phyloP scores from a whole-genome alignment of 2,329 filamentous ascomycete genomes.

The Verticillium dahliae region DNA sequence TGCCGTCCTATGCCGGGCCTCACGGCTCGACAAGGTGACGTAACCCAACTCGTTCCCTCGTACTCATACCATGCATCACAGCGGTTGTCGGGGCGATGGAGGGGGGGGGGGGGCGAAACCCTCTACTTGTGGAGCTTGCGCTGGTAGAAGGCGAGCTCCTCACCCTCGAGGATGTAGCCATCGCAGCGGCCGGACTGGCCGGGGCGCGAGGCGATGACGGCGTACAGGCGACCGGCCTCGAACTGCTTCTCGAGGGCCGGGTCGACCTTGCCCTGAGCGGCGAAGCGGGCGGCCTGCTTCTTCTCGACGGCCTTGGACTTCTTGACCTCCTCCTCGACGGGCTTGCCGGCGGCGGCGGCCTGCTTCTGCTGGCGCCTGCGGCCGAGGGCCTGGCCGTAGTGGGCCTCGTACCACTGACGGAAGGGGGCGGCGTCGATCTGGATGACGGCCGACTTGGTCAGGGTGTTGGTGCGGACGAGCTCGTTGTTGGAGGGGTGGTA shows the following conservation, averaged over 20 bases:
- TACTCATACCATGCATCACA: neutral
- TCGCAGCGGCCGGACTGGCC: conserved; percentile 96
- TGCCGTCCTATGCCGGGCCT: neutral
- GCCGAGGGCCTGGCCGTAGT: conserved; percentile 90
- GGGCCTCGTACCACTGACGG: conserved; percentile 99
- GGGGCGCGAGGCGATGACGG: conserved; percentile 85
- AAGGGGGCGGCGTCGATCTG: conserved; percentile 98
- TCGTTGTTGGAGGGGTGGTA: conserved; percentile 99
- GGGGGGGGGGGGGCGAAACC: neutral
- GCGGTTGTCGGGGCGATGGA: no score
- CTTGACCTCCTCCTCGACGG: conserved; percentile 64
- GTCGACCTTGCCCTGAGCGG: conserved; percentile 88
- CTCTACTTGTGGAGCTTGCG: conserved; percentile 96
- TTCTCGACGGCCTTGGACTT: conserved; percentile 94
- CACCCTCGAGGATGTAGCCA: conserved; percentile 97
- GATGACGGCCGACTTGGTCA: conserved; percentile 97
- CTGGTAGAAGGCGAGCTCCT: conserved; percentile 99
- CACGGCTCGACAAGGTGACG: neutral
- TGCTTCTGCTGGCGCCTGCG: conserved; percentile 85
- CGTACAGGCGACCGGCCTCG: conserved; percentile 96
- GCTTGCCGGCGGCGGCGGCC: conserved; percentile 50
- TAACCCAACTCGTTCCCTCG: neutral
- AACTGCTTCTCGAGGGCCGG: conserved; percentile 92
- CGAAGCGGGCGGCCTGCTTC: conserved; percentile 88
- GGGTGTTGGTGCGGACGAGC: conserved; percentile 99